phyloP scores from a whole-genome alignment of 768 basidiomycete genomes.

The Lyophyllum decastes region DNA sequence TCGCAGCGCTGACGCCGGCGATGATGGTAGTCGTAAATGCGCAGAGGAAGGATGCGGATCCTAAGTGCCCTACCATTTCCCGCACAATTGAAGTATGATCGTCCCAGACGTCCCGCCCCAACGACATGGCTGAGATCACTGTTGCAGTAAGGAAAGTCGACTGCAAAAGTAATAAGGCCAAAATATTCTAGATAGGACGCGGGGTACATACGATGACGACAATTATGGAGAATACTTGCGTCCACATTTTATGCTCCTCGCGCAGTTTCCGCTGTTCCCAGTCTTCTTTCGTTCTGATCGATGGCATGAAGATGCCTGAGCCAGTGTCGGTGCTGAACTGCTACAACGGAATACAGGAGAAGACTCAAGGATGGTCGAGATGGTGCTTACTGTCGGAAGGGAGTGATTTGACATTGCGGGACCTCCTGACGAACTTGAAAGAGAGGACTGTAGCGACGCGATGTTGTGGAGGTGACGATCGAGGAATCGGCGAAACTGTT shows the following conservation, averaged over 20 bases:
- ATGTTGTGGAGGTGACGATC: background rate
- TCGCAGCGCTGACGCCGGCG: background rate
- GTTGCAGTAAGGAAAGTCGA: background rate
- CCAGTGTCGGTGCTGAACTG: background rate
- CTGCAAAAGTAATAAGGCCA: background rate
- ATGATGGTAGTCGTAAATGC: background rate
- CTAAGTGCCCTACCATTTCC: background rate
- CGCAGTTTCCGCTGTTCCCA: background rate
- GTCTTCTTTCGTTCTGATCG: background rate
- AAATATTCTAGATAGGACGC: background rate
- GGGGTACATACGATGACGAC: background rate
- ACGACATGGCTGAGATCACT: background rate
- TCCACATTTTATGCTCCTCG: background rate
- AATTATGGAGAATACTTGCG: background rate
- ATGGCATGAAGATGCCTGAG: background rate
- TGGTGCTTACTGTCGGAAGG: background rate
- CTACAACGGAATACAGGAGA: background rate
- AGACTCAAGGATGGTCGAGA: background rate
- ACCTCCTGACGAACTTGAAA: background rate
- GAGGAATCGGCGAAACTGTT: background rate
- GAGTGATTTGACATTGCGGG: background rate
- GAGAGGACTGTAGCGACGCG: background rate
- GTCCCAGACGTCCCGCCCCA: background rate
- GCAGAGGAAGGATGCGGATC: background rate
- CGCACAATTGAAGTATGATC: background rate